Percentiles rank a stretch among this genome's conserved stretches.
phyloP scores from a whole-genome alignment of 2,329 filamentous ascomycete species.

The Berkeleyomyces rouxiae region DNA sequence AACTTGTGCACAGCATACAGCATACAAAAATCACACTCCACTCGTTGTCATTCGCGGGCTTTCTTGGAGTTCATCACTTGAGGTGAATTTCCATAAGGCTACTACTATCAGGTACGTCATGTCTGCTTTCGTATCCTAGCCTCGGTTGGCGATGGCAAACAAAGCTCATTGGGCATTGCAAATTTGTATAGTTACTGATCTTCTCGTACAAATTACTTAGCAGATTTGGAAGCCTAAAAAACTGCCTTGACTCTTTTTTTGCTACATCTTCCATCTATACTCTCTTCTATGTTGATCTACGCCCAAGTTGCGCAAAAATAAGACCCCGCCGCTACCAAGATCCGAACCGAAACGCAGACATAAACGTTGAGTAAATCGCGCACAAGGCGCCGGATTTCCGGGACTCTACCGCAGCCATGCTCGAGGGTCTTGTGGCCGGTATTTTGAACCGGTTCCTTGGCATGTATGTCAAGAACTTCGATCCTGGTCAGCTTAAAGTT shows the following conservation, averaged over 20 bases:
- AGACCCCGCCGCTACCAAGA: not conserved
- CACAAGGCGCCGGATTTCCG: not conserved
- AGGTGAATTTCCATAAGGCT: too few species aligned
- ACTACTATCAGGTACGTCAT: too few species aligned
- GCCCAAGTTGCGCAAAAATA: not conserved
- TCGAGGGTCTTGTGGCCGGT: slow-evolving; percentile 92
- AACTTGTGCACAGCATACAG: too few species aligned
- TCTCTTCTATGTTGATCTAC: not conserved
- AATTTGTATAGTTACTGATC: too few species aligned
- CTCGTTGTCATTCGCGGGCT: too few species aligned
- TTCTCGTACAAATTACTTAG: too few species aligned
- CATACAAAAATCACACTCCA: too few species aligned
- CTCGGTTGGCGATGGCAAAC: too few species aligned
- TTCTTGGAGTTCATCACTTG: too few species aligned
- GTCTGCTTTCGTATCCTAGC: too few species aligned
- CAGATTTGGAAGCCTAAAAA: too few species aligned
- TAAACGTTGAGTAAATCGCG: not conserved
- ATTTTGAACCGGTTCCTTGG: slow-evolving; percentile 97
- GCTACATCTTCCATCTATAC: not conserved
- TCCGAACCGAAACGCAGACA: not conserved
- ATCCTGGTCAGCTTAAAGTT: slow-evolving; percentile 92
- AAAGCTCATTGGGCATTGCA: too few species aligned
- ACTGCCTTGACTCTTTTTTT: not conserved
- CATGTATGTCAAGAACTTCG: slow-evolving; percentile 99
- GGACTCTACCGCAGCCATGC: slow-evolving; percentile 39